phyloP scores from a whole-genome alignment of 805 yeast species.

The Lipomyces yamanashiensis region DNA sequence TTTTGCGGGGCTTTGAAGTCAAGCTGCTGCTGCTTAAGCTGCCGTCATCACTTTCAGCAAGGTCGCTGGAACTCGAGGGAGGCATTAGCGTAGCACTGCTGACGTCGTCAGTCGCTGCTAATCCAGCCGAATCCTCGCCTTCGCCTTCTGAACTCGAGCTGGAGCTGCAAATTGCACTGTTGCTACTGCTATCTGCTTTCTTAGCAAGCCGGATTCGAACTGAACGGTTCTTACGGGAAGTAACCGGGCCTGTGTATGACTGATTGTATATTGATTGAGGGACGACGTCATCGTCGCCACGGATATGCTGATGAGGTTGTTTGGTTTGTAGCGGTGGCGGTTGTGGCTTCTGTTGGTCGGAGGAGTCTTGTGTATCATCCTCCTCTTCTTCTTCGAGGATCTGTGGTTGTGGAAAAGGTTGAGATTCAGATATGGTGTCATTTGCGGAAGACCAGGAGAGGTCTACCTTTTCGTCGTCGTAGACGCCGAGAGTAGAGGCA shows the following conservation, averaged over 20 bases:
- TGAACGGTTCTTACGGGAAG: conserved; percentile 11
- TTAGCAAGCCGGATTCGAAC: conserved; percentile 22
- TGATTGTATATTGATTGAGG: conserved; percentile 24
- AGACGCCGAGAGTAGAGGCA: conserved; percentile 20
- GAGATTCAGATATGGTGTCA: not conserved
- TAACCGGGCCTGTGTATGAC: conserved; percentile 8
- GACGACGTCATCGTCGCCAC: conserved; percentile 1
- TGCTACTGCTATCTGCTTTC: conserved; percentile 1
- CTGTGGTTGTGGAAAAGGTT: not conserved
- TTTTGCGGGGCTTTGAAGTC: not conserved
- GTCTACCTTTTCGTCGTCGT: conserved; percentile 15
- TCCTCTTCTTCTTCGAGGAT: conserved; percentile 21
- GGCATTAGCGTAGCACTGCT: not conserved
- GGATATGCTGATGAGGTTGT: conserved; percentile 15
- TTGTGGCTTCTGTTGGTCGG: not conserved
- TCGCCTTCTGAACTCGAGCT: conserved; percentile 8
- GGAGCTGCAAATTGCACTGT: conserved; percentile 7
- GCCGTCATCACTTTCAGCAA: conserved; percentile 2
- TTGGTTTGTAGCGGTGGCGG: not conserved
- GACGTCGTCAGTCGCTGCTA: no score
- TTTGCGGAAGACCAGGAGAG: not conserved
- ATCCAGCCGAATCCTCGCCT: not conserved
- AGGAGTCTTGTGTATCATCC: not conserved
- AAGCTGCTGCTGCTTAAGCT: conserved; percentile 1
- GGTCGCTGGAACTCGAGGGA: not conserved